A percentile compares a stretch with the other conserved stretches of the same genome.
phyloP scores from a whole-genome alignment of 495 filamentous ascomycete species.

The Aspergillus bridgeri region DNA sequence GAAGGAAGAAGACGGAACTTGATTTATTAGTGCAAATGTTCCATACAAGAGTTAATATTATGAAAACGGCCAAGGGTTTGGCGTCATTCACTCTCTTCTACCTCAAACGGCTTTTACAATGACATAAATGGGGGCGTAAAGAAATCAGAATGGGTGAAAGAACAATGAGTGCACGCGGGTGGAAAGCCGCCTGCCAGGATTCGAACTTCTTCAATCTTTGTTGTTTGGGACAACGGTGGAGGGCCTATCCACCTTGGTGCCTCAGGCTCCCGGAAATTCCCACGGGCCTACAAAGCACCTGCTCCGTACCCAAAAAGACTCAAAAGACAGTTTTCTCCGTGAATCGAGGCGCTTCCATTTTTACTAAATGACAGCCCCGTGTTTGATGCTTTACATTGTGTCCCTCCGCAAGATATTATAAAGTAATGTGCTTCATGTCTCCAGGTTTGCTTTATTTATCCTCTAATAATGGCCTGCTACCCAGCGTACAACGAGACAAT shows the following conservation, averaged over 20 bases:
- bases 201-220: background rate
- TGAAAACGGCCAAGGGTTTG: background rate
- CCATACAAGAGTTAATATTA: background rate
- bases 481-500: no score
- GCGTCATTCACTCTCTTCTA: background rate
- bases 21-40: background rate
- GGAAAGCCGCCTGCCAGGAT: background rate
- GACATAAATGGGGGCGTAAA: background rate
- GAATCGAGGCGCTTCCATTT: no score
- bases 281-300: no score
- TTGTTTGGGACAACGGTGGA: conserved; percentile 2
- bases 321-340: no score
- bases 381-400: no score
- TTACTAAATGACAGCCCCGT: no score
- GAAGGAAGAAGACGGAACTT: background rate
- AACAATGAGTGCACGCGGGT: background rate
- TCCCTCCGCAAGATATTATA: no score
- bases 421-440: no score
- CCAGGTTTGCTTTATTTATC: no score
- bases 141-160: background rate
- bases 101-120: background rate
- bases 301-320: no score
- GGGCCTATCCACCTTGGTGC: conserved; percentile 9
- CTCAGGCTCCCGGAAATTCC: conserved; percentile 1
- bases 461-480: no score